phyloP scores from a whole-genome alignment of 176 grass and related monocot genomes.

The Paspalum notatum region DNA sequence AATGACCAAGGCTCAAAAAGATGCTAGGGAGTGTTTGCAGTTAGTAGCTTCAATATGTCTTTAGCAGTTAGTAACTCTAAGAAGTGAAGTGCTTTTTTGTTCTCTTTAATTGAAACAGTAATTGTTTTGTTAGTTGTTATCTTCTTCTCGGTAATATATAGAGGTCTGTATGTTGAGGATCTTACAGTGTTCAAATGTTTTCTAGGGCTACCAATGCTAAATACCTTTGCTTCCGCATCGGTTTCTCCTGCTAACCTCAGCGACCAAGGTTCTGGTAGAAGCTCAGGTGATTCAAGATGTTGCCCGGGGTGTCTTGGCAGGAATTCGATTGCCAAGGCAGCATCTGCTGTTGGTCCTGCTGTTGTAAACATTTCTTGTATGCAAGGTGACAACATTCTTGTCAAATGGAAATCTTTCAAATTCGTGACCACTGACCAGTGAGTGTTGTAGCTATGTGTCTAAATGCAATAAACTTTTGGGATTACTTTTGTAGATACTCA shows the following conservation, averaged over 20 bases:
- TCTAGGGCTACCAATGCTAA: conserved; percentile 41
- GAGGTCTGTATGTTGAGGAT: neutral
- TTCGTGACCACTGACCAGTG: neutral
- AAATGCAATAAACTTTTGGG: conserved; percentile 25
- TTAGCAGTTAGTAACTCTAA: neutral
- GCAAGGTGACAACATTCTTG: conserved; percentile 43
- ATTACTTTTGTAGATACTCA: conserved; percentile 48
- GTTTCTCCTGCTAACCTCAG: conserved; percentile 34
- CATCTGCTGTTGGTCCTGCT: conserved; percentile 66
- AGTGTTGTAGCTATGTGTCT: neutral
- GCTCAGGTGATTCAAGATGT: conserved; percentile 56
- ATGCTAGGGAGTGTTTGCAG: neutral
- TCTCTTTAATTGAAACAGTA: neutral
- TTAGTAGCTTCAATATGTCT: neutral
- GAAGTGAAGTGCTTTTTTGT: neutral
- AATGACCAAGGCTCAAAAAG: neutral
- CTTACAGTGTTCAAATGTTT: conserved; percentile 30
- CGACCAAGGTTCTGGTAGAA: conserved; percentile 48
- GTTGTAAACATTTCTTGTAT: conserved; percentile 78
- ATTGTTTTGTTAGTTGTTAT: neutral
- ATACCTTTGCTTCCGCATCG: conserved; percentile 42
- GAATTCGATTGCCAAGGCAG: conserved; percentile 76
- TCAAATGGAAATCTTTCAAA: neutral
- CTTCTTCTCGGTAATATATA: neutral
- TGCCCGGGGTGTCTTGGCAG: conserved; percentile 57